phyloP scores from a whole-genome alignment of 495 filamentous ascomycete genomes.

The Filosporella fistucella region DNA sequence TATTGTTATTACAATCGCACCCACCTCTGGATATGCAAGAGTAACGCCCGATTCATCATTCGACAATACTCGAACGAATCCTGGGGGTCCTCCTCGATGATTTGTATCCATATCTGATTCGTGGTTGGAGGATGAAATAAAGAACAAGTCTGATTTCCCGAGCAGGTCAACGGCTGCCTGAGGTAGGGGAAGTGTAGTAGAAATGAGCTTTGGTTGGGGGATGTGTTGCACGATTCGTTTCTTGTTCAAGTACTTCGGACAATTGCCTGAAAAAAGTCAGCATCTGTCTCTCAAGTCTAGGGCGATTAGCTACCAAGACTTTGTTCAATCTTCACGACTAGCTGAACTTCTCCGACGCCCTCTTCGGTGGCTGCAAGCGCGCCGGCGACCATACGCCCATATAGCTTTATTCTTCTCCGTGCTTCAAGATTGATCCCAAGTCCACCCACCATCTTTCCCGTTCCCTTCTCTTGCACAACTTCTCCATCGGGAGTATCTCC shows the following conservation, averaged over 20 bases:
- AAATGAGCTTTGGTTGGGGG: slow-evolving; percentile 47
- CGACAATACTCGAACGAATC: slow-evolving; percentile 63
- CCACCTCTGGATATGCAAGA: slow-evolving; percentile 73
- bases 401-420: slow-evolving; percentile 62
- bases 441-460: slow-evolving; percentile 46
- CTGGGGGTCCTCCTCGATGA: slow-evolving; percentile 68
- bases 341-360: slow-evolving; percentile 50
- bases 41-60: slow-evolving; percentile 44
- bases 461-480: slow-evolving; percentile 30
- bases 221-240: slow-evolving; percentile 54
- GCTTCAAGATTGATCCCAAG: slow-evolving; percentile 64
- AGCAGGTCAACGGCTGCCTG: slow-evolving; percentile 54
- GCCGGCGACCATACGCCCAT: slow-evolving; percentile 57
- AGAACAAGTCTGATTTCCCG: slow-evolving; percentile 66
- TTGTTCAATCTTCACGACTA: slow-evolving; percentile 62
- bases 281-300: background rate
- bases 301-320: slow-evolving; percentile 44
- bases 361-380: slow-evolving; percentile 33
- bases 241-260: slow-evolving; percentile 79
- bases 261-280: slow-evolving; percentile 45
- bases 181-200: slow-evolving; percentile 31
- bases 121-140: slow-evolving; percentile 63
- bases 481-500: slow-evolving; percentile 33
- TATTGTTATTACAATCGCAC: no score
- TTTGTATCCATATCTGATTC: slow-evolving; percentile 76